These are phyloP conservation scores for Alternaria metachromatica DNA, from an alignment of 2,329 filamentous ascomycete genomes.

Conservation along the genomic window DNA sequence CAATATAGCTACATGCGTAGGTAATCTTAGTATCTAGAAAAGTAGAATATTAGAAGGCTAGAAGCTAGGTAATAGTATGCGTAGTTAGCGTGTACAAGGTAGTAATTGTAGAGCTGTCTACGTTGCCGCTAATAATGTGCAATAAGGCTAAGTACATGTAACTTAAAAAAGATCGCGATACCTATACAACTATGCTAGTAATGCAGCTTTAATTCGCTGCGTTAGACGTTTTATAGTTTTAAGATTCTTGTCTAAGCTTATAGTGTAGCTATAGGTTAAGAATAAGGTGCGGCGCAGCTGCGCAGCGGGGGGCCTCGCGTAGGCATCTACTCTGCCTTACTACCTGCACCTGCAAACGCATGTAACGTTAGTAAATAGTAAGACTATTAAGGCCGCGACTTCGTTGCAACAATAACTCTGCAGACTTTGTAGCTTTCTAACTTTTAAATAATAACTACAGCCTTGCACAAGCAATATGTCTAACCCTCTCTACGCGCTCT, in stretches of 20 bases:
- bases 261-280: neutral
- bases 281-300: neutral
- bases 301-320: neutral
- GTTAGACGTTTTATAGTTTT: neutral
- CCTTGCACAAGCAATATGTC: neutral
- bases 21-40: neutral
- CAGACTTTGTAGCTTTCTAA: neutral
- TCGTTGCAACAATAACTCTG: neutral
- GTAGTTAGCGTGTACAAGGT: neutral
- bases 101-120: neutral
- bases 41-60: neutral
- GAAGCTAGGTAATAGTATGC: neutral
- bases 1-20: neutral
- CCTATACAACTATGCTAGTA: neutral
- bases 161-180: neutral
- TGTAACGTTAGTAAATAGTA: neutral
- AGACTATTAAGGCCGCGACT: neutral
- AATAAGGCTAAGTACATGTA: neutral
- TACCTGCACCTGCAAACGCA: neutral
- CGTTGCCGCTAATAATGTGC: neutral
- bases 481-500: conserved; percentile 13
- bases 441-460: neutral
- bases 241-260: neutral
- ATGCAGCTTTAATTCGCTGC: neutral
- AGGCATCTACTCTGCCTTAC: neutral